These are phyloP conservation scores for Epichloe bromicola DNA, from an alignment of 2,329 filamentous ascomycete genomes.

Conservation along the genomic window DNA sequence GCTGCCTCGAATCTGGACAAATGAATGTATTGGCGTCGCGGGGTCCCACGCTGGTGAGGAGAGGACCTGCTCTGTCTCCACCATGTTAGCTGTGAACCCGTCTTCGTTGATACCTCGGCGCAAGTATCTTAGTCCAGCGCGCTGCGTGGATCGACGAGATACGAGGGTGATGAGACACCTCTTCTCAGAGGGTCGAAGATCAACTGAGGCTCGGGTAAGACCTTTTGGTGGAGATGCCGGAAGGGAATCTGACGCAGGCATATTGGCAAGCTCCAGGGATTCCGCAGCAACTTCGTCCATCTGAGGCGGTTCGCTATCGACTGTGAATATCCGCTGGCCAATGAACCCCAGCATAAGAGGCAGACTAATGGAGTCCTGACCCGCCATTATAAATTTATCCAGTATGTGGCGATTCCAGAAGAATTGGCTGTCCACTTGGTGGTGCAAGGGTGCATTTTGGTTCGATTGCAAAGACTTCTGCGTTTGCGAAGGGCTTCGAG, in stretches of 20 bases:
- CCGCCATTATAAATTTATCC: constrained; percentile 59
- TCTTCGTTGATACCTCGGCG: constrained; percentile 83
- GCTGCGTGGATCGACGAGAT: constrained; percentile 74
- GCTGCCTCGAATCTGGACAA: constrained; percentile 77
- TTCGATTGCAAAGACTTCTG: constrained; percentile 14
- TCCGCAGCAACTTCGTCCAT: constrained; percentile 32
- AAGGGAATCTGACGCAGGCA: constrained; percentile 19
- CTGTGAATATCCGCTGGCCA: constrained; percentile 68
- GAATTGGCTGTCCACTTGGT: constrained; percentile 61
- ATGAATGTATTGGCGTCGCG: constrained; percentile 57
- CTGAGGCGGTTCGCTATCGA: constrained; percentile 49
- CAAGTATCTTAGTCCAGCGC: constrained; percentile 80
- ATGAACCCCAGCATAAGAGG: constrained; percentile 92
- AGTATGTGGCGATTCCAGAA: constrained; percentile 85
- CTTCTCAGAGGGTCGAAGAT: constrained; percentile 36
- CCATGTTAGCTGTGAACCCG: constrained; percentile 75
- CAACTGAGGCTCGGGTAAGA: constrained; percentile 19
- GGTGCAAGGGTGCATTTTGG: constrained; percentile 45
- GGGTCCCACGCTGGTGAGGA: constrained; percentile 55
- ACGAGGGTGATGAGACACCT: constrained; percentile 75
- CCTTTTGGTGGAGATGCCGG: constrained; percentile 14
- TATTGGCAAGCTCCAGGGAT: constrained; percentile 31
- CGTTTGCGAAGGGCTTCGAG: constrained; percentile 42
- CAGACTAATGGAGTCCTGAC: constrained; percentile 57
- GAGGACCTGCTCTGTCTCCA: constrained; percentile 92